phyloP scores from a whole-genome alignment of 1,284 basidiomycete species.

The Chondrostereum purpureum region DNA sequence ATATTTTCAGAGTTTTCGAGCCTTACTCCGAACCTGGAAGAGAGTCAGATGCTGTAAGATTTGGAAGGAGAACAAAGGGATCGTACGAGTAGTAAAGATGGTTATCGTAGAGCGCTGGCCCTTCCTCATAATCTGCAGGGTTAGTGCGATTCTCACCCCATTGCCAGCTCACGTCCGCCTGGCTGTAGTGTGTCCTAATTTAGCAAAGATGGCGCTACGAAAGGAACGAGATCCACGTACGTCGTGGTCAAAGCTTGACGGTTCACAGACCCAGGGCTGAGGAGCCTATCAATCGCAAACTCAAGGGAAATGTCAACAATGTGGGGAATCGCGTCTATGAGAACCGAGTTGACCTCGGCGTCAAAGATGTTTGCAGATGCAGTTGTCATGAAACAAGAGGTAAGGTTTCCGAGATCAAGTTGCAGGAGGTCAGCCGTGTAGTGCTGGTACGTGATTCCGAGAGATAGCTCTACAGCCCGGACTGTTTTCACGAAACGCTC shows the following conservation, averaged over 20 bases:
- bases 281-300: too few species aligned
- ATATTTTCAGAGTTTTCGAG: too few species aligned
- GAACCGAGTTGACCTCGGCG: slow-evolving; percentile 36
- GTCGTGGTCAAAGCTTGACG: too few species aligned
- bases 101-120: slow-evolving; percentile 71
- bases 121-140: slow-evolving; percentile 58
- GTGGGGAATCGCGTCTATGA: slow-evolving; percentile 44
- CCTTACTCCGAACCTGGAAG: slow-evolving; percentile 52
- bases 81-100: slow-evolving; percentile 70
- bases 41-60: slow-evolving; percentile 12
- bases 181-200: too few species aligned
- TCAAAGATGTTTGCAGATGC: slow-evolving; percentile 32
- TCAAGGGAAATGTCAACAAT: too few species aligned
- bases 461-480: slow-evolving; percentile 53
- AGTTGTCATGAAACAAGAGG: slow-evolving; percentile 29
- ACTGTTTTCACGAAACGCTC: slow-evolving; percentile 62
- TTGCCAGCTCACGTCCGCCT: slow-evolving; percentile 78
- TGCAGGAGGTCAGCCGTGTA: slow-evolving; percentile 12
- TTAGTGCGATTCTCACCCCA: slow-evolving; percentile 57
- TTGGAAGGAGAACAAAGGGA: not conserved
- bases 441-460: slow-evolving; percentile 43
- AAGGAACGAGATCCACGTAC: too few species aligned
- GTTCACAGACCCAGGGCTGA: too few species aligned
- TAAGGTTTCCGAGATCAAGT: slow-evolving; percentile 32
- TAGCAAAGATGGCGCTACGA: not conserved